Conservation (phyloP, 805 yeast genomes). For the Wickerhamomyces queroliae region DNA sequence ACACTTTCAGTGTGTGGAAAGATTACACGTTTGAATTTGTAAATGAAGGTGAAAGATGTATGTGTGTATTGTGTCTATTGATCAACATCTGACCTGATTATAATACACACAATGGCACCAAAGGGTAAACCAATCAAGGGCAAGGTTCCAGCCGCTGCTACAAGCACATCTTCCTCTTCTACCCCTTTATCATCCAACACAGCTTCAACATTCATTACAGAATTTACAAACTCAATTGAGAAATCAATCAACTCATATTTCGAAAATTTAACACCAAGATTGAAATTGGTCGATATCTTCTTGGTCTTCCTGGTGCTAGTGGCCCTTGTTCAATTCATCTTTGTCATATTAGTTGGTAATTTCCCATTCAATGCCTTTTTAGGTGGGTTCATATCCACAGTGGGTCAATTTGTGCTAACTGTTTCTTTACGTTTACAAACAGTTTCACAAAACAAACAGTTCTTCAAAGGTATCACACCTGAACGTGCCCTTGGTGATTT, state of each 20-base stretch:
- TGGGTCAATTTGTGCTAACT: constrained; percentile 91
- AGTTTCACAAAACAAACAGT: constrained; percentile 29
- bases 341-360: constrained; percentile 72
- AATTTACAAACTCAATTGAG: constrained; percentile 25
- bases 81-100: neutral
- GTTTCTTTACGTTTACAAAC: constrained; percentile 77
- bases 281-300: constrained; percentile 72
- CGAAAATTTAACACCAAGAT: constrained; percentile 31
- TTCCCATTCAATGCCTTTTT: constrained; percentile 97
- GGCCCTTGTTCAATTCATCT: constrained; percentile 75
- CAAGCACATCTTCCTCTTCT: neutral
- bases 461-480: constrained; percentile 39
- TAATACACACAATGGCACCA: neutral
- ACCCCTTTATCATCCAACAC: constrained; percentile 2
- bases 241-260: constrained; percentile 28
- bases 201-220: constrained; percentile 15
- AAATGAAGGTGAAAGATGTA: too few species aligned
- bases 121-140: neutral
- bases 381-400: constrained; percentile 88
- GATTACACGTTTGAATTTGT: constrained; percentile 1
- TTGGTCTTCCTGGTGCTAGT: constrained; percentile 65
- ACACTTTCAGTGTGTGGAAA: too few species aligned
- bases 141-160: neutral
- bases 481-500: constrained; percentile 83
- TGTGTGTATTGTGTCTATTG: too few species aligned